Base-by-base conservation (phyloP, 2,329 filamentous ascomycete species). In the Mariannaea elegans region DNA sequence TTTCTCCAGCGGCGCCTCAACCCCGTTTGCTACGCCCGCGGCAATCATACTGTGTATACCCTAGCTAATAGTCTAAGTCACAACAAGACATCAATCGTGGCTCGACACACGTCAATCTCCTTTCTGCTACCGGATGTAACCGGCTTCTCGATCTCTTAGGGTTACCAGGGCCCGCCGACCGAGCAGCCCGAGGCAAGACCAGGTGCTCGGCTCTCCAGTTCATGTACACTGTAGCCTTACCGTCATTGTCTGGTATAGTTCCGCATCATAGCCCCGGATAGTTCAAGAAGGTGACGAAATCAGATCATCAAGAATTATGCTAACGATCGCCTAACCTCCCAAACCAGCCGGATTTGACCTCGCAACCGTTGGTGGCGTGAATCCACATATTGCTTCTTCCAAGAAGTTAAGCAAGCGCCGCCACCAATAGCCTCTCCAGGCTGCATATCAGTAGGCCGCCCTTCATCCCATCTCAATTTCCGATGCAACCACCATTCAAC, bases 291-390 rank as follows among this genome's bases (percentile, higher is more conserved):
- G 41, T 9, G 5, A 27, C 18, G 24, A 12, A 29, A 59, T 55
- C 56, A 59, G 56, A 24, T 49, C 56, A 59, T 59, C 38, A 55
- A 27, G 21, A 7, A 14, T 23, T 10, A 34, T 14, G 32, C 23
- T 58, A 47, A 24, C 34, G 18, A n/a, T 21, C 49, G 27, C 39
- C 39, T 5, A 45, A 32, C 38, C 41, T 24, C 14, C 19, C 24
- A 13, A 47, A 10, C 52, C 24, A 44, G 27, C 23, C 13, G n/a
- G n/a, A 47, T 46, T 29, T 29, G 36, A 19, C 16, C 12, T 29
- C 18, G 14, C 13, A 29, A 14, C 21, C n/a, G 24, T 23, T 41
- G 24, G 52, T 55, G 44, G 52, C 45, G 24, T 45, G 18, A 24
- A 16, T 48, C 27, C 10, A 9, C 49, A 44, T 27, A 38, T 59